A percentile compares a stretch with the other conserved stretches of the same genome.
Evolutionary conservation across 2,329 filamentous ascomycete genomes (phyloP).

Genomic region (Cercospora nicotianae): DNA sequence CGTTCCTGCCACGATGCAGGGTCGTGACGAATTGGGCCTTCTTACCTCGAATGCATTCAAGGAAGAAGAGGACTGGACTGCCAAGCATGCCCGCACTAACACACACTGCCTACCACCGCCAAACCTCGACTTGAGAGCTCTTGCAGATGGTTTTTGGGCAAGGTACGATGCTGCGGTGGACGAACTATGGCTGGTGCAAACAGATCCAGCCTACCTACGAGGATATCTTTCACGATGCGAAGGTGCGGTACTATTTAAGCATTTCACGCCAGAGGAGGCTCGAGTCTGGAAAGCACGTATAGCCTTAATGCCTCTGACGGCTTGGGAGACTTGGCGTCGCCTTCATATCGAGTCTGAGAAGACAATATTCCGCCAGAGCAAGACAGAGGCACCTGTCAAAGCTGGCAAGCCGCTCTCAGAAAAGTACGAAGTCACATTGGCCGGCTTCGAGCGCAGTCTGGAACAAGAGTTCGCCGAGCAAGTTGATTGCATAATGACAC

Average conservation of each 20-base stretch:
- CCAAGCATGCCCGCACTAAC: neutral
- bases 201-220: constrained; percentile 20
- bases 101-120: constrained; percentile 24
- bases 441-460: no score
- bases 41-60: neutral
- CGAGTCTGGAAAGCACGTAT: neutral
- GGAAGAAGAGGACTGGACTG: neutral
- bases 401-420: neutral
- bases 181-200: constrained; percentile 33
- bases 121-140: constrained; percentile 19
- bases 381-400: no score
- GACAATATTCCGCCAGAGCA: no score
- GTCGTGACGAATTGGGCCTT: neutral
- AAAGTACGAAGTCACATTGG: neutral
- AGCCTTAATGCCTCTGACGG: neutral
- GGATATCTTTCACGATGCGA: neutral
- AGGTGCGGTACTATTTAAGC: neutral
- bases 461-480: no score
- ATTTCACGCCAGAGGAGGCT: neutral
- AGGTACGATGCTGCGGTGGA: constrained; percentile 27
- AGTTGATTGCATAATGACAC: no score
- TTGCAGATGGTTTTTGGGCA: constrained; percentile 18
- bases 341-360: neutral
- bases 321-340: neutral
- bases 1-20: no score